These are phyloP conservation scores for Colletotrichum karsti DNA, from an alignment of 2,329 filamentous ascomycete species.

Conservation along the genomic window DNA sequence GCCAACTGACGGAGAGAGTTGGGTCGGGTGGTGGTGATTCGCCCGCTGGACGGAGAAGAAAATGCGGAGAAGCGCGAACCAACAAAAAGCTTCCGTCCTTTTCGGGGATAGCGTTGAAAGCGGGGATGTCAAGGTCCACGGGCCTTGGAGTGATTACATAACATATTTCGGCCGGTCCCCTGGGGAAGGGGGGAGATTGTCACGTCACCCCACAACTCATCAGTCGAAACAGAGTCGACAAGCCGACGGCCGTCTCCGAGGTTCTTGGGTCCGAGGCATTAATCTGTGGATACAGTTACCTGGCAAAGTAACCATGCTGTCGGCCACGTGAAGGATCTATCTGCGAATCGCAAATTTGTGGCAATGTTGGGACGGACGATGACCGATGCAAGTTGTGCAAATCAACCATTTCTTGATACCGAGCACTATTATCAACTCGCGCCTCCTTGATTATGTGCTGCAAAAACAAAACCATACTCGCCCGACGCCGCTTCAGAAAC, in stretches of 20 bases:
- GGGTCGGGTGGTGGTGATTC: not conserved
- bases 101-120: not conserved
- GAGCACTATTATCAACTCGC: not conserved
- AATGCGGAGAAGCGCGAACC: not conserved
- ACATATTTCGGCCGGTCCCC: not conserved
- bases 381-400: not conserved
- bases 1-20: not conserved
- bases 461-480: not conserved
- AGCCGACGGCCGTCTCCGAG: not conserved
- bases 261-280: not conserved
- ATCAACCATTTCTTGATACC: not conserved
- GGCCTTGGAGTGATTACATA: not conserved
- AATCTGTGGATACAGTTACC: not conserved
- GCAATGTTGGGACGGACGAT: not conserved
- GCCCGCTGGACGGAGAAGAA: not conserved
- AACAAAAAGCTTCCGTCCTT: not conserved
- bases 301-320: not conserved
- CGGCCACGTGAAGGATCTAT: not conserved
- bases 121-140: not conserved
- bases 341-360: not conserved
- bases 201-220: slow-evolving; percentile 1
- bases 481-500: not conserved
- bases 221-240: not conserved
- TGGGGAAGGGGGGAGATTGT: not conserved
- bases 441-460: not conserved